Evolutionary conservation across 202 grass and related monocot species (phyloP), one percentile per base, ranked within the genome.

Genomic region (Alloteropsis angusta): DNA sequence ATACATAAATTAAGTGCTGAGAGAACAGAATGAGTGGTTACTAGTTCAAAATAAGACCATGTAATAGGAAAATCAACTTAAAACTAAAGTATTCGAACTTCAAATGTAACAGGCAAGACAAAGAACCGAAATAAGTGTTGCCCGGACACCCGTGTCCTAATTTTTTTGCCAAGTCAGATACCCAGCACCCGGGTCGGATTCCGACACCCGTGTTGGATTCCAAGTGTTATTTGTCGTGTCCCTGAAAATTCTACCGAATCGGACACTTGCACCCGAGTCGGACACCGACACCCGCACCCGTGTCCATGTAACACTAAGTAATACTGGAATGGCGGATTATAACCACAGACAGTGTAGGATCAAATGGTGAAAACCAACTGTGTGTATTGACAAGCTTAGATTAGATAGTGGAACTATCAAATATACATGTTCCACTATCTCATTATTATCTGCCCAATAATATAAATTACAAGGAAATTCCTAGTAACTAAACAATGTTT

Each of bases 361-460:
- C 46, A 79, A 16, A 74, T 19, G 10, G 36, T 2, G 19, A 30
- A 62, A 71, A 71, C 11, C 0, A 71, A 44, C 14, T 38, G 44
- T 47, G 55, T 77, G 19, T 22, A 39, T 13, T 77, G 17, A 80
- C 16, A 75, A 43, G 19, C 28, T 75, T 61, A 75, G 53, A 21
- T 38, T 76, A 28, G 43, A 75, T 70, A 84, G 18, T 71, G 56
- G 17, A 65, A 45, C 4, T 9, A 76, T 39, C 17, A 78, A 55
- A 48, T 69, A 76, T 57, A 35, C 11, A 80, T 11, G 57, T 53
- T 16, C 52, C 15, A 34, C 15, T 25, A 43, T 70, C 4, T 18
- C 11, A 48, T 61, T 25, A 59, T 12, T 63, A 60, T 71, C 47
- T 43, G 8, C 19, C 17, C 36, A 78, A 67, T 37, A 71, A 55